Conservation (phyloP, 1,284 basidiomycete genomes). For the Paramarasmius palmivorus region DNA sequence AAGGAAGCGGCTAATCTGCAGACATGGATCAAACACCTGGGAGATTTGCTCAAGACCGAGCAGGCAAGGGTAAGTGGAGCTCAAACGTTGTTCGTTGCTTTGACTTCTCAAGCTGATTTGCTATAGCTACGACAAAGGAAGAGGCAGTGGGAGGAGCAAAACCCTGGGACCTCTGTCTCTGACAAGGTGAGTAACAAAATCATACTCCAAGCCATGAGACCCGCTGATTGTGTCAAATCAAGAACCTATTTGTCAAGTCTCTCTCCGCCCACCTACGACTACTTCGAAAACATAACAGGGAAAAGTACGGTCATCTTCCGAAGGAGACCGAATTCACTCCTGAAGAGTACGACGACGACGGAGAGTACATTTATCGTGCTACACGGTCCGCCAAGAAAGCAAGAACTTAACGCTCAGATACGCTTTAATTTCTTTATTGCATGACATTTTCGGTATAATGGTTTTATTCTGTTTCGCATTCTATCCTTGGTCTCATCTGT, state of each 20-base stretch:
- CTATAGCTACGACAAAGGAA: slow-evolving; percentile 62
- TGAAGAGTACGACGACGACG: slow-evolving; percentile 1
- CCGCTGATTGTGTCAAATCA: not conserved
- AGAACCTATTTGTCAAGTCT: slow-evolving; percentile 59
- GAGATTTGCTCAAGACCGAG: slow-evolving; percentile 58
- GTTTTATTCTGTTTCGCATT: too few relatives aligned
- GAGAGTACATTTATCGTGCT: slow-evolving; percentile 3
- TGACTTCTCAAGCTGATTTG: slow-evolving; percentile 11
- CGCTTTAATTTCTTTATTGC: too few relatives aligned
- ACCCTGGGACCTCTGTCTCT: not conserved
- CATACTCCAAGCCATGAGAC: too few relatives aligned
- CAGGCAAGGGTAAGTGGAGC: slow-evolving; percentile 56
- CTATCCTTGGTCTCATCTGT: too few relatives aligned
- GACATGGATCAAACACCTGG: slow-evolving; percentile 65
- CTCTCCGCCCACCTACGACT: slow-evolving; percentile 54
- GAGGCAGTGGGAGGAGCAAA: slow-evolving; percentile 48
- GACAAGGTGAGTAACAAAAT: not conserved
- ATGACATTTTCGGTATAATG: too few relatives aligned
- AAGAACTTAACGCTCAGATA: not conserved
- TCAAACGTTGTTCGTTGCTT: not conserved
- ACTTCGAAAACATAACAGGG: slow-evolving; percentile 57
- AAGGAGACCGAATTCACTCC: not conserved
- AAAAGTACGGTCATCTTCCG: not conserved
- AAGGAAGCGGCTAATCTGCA: slow-evolving; percentile 56
- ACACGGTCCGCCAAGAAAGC: slow-evolving; percentile 8